Base-by-base conservation (phyloP, 768 basidiomycete genomes). In the Mycena capillaripes region DNA sequence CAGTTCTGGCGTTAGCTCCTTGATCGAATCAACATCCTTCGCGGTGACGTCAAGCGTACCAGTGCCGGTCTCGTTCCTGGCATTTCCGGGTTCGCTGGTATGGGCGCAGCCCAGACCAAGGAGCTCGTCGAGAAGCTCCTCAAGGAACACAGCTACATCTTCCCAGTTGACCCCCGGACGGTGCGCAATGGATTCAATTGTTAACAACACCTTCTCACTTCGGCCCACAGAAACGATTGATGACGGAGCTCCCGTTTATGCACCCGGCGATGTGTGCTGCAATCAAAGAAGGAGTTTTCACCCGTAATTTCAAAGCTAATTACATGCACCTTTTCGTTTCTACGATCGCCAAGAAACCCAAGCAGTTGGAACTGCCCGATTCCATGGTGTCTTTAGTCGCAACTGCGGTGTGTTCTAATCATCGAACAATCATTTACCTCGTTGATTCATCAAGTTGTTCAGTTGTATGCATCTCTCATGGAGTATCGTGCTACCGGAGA, bases 341-440 rank as follows among this genome's bases (percentile, higher is more conserved):
- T 10, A 55, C 52, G 2, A 40, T 7, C 63, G 29, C 23, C 8
- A 32, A 34, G 21, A 40, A 66, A 19, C 65, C 65, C 17, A 19
- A 14, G n/a, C 0, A 30, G 27, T 32, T 29, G 8, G 65, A 66
- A 23, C 42, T 66, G 1, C 29, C 65, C 14, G 65, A 66, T 17
- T 11, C 65, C 16, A 66, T 66, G 65, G 65, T 66, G 11, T 53
- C 65, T 4, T 21, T 66, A 17, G 29, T 40, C 3, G 65, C 40
- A 10, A 66, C 65, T n/a, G 65, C 65, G 38, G 65, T 66, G 25
- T 4, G 55, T 32, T 1, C 14, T 21, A 19, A 29, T 5, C 1
- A 25, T 34, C 3, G 19, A 23, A 11, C n/a, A n/a, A n/a, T n/a
- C 2, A 7, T 4, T 6, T 5, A 12, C 6, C 14, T 16, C 16